Conservation (phyloP, 139 green algal species). For the Eudorina sp. region DNA sequence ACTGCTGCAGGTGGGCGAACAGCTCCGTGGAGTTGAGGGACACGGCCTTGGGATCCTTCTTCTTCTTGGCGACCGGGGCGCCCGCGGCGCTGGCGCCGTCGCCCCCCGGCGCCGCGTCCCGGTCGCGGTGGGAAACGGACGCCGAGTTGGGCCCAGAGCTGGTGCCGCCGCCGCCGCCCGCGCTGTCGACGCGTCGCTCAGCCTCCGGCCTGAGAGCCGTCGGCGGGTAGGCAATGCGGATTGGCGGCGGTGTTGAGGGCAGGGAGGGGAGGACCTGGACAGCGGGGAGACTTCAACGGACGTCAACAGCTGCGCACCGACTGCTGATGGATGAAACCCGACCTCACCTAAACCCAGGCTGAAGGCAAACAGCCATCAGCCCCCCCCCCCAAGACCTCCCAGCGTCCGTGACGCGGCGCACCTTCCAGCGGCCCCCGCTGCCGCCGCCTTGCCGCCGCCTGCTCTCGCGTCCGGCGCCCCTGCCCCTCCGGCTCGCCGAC, state of each 20-base stretch:
- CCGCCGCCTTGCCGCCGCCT: not conserved
- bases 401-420: not conserved
- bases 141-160: not conserved
- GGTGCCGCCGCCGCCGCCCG: constrained; percentile 15
- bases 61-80: constrained; percentile 18
- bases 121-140: not conserved
- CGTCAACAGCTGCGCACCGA: too few relatives aligned
- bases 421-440: not conserved
- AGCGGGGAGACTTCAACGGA: too few relatives aligned
- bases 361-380: too few relatives aligned
- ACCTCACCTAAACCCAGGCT: too few relatives aligned
- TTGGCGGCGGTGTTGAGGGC: too few relatives aligned
- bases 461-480: not conserved
- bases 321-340: too few relatives aligned
- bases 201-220: constrained; percentile 8
- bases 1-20: constrained; percentile 91
- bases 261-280: too few relatives aligned
- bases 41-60: constrained; percentile 52
- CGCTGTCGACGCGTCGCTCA: constrained; percentile 15
- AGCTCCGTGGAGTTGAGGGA: constrained; percentile 72
- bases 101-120: not conserved
- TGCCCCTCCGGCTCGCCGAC: not conserved
- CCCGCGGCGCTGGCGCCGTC: not conserved
- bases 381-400: too few relatives aligned
- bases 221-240: too few relatives aligned